Percentiles rank a stretch among this genome's conserved stretches.
These are phyloP conservation scores for Capronia epimyces DNA, from an alignment of 2,329 filamentous ascomycete species.

Conservation along the genomic window DNA sequence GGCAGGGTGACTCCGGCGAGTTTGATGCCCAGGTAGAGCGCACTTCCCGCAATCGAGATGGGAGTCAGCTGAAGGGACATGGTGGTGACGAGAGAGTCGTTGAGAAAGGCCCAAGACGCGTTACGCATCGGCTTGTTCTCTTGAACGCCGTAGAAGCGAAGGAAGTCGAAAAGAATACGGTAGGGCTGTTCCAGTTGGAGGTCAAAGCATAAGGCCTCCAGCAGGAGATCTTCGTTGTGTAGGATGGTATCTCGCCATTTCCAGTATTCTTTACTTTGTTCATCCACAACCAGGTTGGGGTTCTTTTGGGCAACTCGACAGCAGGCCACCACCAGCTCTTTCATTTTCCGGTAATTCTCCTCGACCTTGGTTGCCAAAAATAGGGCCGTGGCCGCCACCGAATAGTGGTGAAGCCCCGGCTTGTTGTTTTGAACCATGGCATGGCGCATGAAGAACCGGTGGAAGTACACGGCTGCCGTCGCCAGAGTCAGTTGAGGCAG, in stretches of 20 bases:
- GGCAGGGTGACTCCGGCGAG: conserved; percentile 67
- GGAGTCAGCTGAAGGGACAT: conserved; percentile 76
- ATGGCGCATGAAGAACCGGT: conserved; percentile 89
- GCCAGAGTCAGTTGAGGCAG: conserved; percentile 86
- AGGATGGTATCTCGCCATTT: conserved; percentile 92
- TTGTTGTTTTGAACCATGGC: conserved; percentile 67
- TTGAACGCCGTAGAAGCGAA: conserved; percentile 66
- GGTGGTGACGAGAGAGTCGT: conserved; percentile 79
- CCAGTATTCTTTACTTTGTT: conserved; percentile 98
- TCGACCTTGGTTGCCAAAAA: conserved; percentile 97
- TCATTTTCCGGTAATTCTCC: conserved; percentile 93
- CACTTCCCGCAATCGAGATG: conserved; percentile 73
- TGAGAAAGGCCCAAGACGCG: conserved; percentile 87
- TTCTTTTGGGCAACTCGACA: conserved; percentile 95
- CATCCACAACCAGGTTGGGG: conserved; percentile 79
- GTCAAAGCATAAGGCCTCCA: conserved; percentile 91
- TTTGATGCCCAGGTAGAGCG: conserved; percentile 79
- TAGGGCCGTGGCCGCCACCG: conserved; percentile 82
- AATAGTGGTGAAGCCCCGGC: conserved; percentile 80
- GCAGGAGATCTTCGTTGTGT: conserved; percentile 83
- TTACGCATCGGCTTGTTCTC: conserved; percentile 79
- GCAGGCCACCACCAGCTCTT: conserved; percentile 87
- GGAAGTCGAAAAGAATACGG: conserved; percentile 72
- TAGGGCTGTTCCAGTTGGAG: conserved; percentile 86
- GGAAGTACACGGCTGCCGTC: conserved; percentile 90